Evolutionary conservation across 768 basidiomycete species (phyloP).

Genomic region (Lentinus tigrinus): DNA sequence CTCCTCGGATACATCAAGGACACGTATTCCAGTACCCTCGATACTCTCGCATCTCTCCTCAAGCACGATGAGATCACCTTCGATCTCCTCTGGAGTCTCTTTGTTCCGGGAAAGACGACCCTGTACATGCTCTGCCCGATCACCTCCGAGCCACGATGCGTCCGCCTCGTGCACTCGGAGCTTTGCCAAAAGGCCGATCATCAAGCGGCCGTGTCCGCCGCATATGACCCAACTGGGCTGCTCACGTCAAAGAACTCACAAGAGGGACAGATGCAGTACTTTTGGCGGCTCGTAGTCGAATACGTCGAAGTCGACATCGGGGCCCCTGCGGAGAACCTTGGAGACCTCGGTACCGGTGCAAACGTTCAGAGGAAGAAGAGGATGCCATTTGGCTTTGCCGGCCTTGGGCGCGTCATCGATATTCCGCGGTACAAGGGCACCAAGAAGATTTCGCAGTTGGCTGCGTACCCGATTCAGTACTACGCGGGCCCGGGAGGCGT

Average conservation of each 20-base stretch:
- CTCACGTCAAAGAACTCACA: constrained; percentile 11
- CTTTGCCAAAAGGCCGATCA: constrained; percentile 28
- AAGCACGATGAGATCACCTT: constrained; percentile 60
- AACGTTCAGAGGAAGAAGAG: background rate
- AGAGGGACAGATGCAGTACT: constrained; percentile 35
- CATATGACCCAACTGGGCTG: constrained; percentile 23
- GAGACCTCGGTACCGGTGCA: background rate
- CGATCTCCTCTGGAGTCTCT: constrained; percentile 54
- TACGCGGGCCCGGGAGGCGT: constrained; percentile 40
- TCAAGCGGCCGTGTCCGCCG: constrained; percentile 12
- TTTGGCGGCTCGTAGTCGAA: constrained; percentile 52
- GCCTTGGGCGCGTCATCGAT: constrained; percentile 30
- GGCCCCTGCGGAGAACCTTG: background rate
- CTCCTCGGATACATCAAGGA: constrained; percentile 48
- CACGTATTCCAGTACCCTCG: constrained; percentile 51
- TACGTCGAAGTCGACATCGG: constrained; percentile 45
- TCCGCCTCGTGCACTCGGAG: constrained; percentile 44
- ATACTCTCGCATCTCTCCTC: constrained; percentile 46
- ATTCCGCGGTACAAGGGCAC: constrained; percentile 49
- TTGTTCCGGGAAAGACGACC: constrained; percentile 49
- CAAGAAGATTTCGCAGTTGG: constrained; percentile 46
- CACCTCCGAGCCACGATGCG: constrained; percentile 53
- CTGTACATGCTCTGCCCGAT: constrained; percentile 53
- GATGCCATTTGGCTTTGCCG: constrained; percentile 23
- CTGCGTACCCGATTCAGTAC: constrained; percentile 54